Base-by-base conservation (phyloP, 495 filamentous ascomycete genomes). In the Xylaria venustula region DNA sequence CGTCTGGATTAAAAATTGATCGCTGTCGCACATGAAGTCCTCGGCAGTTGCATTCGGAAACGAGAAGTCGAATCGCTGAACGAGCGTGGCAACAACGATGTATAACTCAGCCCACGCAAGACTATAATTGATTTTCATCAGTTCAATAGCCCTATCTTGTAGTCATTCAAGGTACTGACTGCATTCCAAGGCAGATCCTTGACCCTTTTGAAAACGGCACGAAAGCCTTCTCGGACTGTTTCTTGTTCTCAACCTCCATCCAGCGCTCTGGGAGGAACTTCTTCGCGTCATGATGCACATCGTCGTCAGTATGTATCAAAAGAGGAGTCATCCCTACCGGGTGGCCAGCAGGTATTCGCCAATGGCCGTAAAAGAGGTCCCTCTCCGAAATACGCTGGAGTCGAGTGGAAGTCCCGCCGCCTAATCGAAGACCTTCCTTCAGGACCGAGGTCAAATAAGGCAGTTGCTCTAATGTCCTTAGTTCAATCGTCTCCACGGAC, bases 271-370 rank as follows among this genome's bases (percentile, higher is more conserved):
- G 67, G 7, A 58, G 25, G 30, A 69, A 69, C 12, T 30, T 19
- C 23, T 36, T 37, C 20, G 67, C 45, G 15, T 67, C 54, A 7
- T 47, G 34, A 37, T 62, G 65, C 8, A 64, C n/a, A 12, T 37
- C 47, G 34, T 64, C 58, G 28, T 69, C 64, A 19, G 42, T 62
- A 25, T 73, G 72, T 60, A 75, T 62, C 15, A 71, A 41, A 6
- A 71, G 36, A 14, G 65, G 53, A 7, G 72, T 67, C 72, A 75
- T 75, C 12, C 63, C 64, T 4, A 68, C 61, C 5, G 68, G 62
- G 11, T 61, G 64, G 12, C 76, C 77, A 1, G 73, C 65, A 6
- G 79, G 80, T 48, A 83, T 81, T 5, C 61, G 55, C 77, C 78
- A 83, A 14, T 78, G 66, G 14, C 62, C 53, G 57, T 75, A 78